A percentile compares a stretch with the other conserved stretches of the same genome.
phyloP scores from a whole-genome alignment of 2,329 filamentous ascomycete genomes.

The Tolypocladium tundrense region DNA sequence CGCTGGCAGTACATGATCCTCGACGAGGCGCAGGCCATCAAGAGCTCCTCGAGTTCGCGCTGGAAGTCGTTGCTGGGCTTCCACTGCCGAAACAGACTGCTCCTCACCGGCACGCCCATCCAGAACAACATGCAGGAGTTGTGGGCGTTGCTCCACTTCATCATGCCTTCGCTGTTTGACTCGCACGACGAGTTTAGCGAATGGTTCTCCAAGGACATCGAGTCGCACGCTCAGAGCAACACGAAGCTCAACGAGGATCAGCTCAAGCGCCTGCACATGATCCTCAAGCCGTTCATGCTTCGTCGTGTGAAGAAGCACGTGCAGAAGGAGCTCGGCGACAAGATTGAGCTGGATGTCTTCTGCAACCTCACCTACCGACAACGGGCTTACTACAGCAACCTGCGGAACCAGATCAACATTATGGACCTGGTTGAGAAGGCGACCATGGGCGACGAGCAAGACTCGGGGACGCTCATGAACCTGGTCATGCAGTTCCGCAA shows the following conservation, averaged over 20 bases:
- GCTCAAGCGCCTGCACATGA: conserved; percentile 94
- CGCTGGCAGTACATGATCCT: conserved; percentile 99
- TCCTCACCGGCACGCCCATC: conserved; percentile 93
- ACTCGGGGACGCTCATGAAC: conserved; percentile 96
- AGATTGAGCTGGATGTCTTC: conserved; percentile 94
- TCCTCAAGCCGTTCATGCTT: conserved; percentile 98
- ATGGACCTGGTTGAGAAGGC: conserved; percentile 98
- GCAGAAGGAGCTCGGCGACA: conserved; percentile 96
- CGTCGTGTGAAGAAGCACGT: conserved; percentile 99
- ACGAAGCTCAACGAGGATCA: conserved; percentile 99
- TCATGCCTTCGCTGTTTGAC: conserved; percentile 98
- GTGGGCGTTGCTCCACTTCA: conserved; percentile 96
- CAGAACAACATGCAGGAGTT: conserved; percentile 99
- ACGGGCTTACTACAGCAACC: conserved; percentile 81
- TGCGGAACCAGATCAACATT: conserved; percentile 95
- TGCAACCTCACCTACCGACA: conserved; percentile 96
- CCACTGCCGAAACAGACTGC: conserved; percentile 85
- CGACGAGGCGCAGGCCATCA: conserved; percentile 97
- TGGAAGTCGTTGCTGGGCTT: conserved; percentile 95
- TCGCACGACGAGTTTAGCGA: conserved; percentile 88
- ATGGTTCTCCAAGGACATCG: conserved; percentile 93
- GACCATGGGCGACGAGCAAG: conserved; percentile 84
- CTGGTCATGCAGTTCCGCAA: conserved; percentile 99
- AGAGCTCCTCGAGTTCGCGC: conserved; percentile 88
- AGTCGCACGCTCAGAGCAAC: conserved; percentile 96